phyloP scores from a whole-genome alignment of 2,329 filamentous ascomycete genomes.

The Scolecobasidium constrictum region DNA sequence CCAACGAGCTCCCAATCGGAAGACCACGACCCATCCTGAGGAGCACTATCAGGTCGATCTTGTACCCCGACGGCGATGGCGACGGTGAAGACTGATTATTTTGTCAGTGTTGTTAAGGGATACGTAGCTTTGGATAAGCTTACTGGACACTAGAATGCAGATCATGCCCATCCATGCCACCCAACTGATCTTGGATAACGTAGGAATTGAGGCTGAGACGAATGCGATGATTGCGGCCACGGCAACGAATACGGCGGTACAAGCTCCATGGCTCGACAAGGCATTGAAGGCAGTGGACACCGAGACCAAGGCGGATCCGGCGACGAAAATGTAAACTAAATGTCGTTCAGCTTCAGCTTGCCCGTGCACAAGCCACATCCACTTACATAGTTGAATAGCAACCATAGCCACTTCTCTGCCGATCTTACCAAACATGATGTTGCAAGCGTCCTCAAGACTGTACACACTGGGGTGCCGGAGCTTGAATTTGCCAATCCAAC shows the following conservation, averaged over 20 bases:
- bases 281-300: conserved; percentile 7
- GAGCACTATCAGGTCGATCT: conserved; percentile 2
- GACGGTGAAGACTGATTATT: too few relatives aligned
- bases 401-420: too few relatives aligned
- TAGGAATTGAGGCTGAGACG: neutral
- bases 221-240: conserved; percentile 1
- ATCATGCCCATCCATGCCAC: conserved; percentile 3
- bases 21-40: conserved; percentile 3
- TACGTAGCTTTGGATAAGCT: too few relatives aligned
- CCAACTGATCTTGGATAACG: conserved; percentile 3
- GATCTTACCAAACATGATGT: too few relatives aligned
- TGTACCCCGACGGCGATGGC: conserved; percentile 1
- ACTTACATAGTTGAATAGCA: too few relatives aligned
- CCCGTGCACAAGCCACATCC: conserved; percentile 12
- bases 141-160: conserved; percentile 2
- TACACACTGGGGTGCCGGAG: too few relatives aligned
- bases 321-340: conserved; percentile 13
- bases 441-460: too few relatives aligned
- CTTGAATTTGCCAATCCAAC: too few relatives aligned
- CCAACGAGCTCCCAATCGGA: neutral
- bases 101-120: too few relatives aligned
- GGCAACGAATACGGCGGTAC: neutral
- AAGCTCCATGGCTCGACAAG: conserved; percentile 4
- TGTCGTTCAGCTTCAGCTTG: conserved; percentile 13
- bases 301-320: neutral